Evolutionary conservation across 2,329 filamentous ascomycete genomes (phyloP).

Genomic region (Diaporthe nobilis): DNA sequence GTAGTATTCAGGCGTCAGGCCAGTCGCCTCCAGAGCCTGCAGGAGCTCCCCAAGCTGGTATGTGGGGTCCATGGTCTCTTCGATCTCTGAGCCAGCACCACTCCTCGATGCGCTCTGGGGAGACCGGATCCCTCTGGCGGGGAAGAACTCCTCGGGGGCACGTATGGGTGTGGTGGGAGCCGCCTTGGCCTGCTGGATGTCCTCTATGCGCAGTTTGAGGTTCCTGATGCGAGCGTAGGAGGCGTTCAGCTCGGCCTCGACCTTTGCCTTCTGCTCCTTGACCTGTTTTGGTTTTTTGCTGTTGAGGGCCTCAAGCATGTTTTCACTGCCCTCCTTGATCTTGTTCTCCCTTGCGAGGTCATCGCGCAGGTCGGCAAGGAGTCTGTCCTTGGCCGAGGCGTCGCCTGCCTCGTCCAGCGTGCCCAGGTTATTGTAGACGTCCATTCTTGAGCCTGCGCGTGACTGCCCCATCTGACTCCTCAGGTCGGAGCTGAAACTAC

Average conservation of each 20-base stretch:
- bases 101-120: conserved; percentile 70
- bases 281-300: conserved; percentile 96
- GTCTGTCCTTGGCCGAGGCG: conserved; percentile 74
- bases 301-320: conserved; percentile 94
- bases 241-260: conserved; percentile 90
- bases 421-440: conserved; percentile 63
- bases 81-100: conserved; percentile 72
- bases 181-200: conserved; percentile 66
- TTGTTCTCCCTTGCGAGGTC: conserved; percentile 95
- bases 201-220: conserved; percentile 72
- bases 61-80: conserved; percentile 85
- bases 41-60: conserved; percentile 91
- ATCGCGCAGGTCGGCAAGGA: conserved; percentile 82
- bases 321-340: conserved; percentile 98
- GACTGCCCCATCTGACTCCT: conserved; percentile 79
- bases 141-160: conserved; percentile 62
- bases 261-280: conserved; percentile 83
- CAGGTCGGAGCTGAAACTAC: conserved; percentile 92
- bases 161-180: conserved; percentile 68
- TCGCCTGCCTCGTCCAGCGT: conserved; percentile 75
- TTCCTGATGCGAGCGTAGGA: conserved; percentile 82
- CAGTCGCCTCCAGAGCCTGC: conserved; percentile 88
- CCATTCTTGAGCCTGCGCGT: conserved; percentile 72
- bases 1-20: conserved; percentile 94
- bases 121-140: conserved; percentile 66